Evolutionary conservation across 1,284 basidiomycete genomes (phyloP).

Genomic region (Caloboletus firmus): DNA sequence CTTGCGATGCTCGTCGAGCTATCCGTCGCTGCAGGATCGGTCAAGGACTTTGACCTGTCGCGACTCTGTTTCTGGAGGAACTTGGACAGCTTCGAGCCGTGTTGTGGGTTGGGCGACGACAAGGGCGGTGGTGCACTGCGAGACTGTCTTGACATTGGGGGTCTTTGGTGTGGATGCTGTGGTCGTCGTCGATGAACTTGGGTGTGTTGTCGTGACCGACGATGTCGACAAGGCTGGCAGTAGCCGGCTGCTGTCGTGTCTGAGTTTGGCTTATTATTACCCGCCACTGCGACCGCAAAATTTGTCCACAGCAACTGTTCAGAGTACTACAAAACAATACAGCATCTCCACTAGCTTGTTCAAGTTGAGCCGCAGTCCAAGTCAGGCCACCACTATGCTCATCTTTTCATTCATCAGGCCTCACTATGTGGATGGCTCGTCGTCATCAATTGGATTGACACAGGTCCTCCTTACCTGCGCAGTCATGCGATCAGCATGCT

Average conservation of each 20-base stretch:
- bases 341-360: background rate
- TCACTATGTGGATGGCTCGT: background rate
- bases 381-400: background rate
- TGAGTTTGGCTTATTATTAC: conserved; percentile 24
- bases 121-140: conserved; percentile 39
- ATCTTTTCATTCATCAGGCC: conserved; percentile 7
- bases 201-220: conserved; percentile 22
- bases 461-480: background rate
- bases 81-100: conserved; percentile 58
- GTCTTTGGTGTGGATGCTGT: background rate
- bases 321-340: conserved; percentile 7
- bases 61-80: conserved; percentile 63
- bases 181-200: conserved; percentile 12
- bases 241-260: conserved; percentile 9
- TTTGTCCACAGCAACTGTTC: conserved; percentile 8
- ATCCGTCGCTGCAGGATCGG: conserved; percentile 43
- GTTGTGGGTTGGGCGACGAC: conserved; percentile 35
- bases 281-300: conserved; percentile 17
- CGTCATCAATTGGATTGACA: background rate
- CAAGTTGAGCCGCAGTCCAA: background rate
- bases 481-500: background rate
- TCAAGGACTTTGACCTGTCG: conserved; percentile 59
- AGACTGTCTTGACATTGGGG: conserved; percentile 41
- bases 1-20: conserved; percentile 44
- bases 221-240: conserved; percentile 15